These are phyloP conservation scores for Ascochyta clinopodiicola DNA, from an alignment of 2,329 filamentous ascomycete species.

Conservation along the genomic window DNA sequence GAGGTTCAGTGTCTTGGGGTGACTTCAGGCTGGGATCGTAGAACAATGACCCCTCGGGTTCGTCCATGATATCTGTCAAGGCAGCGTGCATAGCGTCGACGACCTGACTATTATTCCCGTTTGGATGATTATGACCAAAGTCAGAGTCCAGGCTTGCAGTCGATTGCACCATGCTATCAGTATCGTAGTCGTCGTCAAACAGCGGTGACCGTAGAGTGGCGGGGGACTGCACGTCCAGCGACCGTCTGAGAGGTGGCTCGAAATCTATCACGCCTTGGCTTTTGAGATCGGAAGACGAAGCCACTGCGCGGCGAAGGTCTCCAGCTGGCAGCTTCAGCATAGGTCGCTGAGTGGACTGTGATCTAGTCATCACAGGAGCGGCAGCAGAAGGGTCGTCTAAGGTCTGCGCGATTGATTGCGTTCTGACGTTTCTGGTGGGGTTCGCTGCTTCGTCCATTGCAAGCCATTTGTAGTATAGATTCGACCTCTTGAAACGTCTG, in stretches of 20 bases:
- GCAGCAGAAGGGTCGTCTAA: conserved; percentile 30
- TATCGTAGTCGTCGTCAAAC: conserved; percentile 82
- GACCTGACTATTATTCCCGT: conserved; percentile 74
- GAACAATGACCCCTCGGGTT: conserved; percentile 73
- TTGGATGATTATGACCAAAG: conserved; percentile 43
- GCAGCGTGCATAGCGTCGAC: conserved; percentile 94
- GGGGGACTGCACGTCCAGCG: conserved; percentile 69
- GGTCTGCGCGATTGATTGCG: conserved; percentile 35
- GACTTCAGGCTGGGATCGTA: conserved; percentile 59
- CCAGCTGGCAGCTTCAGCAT: conserved; percentile 18
- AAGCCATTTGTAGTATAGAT: conserved; percentile 94
- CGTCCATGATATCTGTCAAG: conserved; percentile 87
- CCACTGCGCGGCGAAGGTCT: conserved; percentile 65
- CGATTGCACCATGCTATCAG: conserved; percentile 77
- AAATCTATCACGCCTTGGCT: conserved; percentile 54
- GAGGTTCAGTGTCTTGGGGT: conserved; percentile 67
- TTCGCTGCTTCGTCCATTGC: conserved; percentile 76
- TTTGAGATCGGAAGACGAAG: conserved; percentile 67
- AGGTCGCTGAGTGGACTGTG: conserved; percentile 53
- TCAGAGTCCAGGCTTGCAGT: conserved; percentile 81
- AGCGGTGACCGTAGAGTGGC: conserved; percentile 60
- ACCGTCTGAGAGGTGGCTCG: conserved; percentile 63
- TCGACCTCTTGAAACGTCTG: conserved; percentile 86
- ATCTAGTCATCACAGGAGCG: conserved; percentile 52
- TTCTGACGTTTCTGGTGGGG: conserved; percentile 37